Percentiles rank a stretch among this genome's conserved stretches.
Evolutionary conservation across 176 grass and related monocot genomes (phyloP).

Genomic region (Bothriochloa decipiens): DNA sequence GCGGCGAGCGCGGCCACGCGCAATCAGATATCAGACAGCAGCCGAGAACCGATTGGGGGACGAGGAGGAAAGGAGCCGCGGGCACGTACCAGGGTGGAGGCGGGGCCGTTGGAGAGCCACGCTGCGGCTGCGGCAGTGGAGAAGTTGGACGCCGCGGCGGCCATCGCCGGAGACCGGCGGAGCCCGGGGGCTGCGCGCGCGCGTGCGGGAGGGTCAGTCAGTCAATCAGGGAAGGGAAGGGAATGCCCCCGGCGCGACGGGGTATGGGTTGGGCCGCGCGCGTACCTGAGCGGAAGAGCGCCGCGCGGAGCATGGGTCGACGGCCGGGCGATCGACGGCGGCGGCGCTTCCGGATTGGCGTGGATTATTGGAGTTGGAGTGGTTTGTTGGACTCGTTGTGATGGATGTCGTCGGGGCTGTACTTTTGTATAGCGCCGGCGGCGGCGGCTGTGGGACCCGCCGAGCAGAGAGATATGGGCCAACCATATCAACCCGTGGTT

Average conservation of each 20-base stretch:
- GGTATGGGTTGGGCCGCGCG: too few relatives aligned
- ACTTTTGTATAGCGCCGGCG: slow-evolving; percentile 2
- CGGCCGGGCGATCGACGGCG: slow-evolving; percentile 4
- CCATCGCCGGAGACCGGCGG: slow-evolving; percentile 56
- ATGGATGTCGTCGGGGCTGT: neutral
- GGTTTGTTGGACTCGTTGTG: neutral
- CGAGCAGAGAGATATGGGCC: neutral
- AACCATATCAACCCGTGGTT: neutral
- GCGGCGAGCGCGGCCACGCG: neutral
- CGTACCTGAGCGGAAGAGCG: slow-evolving; percentile 52
- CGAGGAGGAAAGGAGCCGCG: neutral
- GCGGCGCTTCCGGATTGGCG: neutral
- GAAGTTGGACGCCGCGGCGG: slow-evolving; percentile 33
- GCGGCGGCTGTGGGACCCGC: neutral
- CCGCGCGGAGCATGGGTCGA: slow-evolving; percentile 43
- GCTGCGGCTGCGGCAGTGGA: slow-evolving; percentile 56
- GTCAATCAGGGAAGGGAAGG: neutral
- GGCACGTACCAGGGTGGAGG: slow-evolving; percentile 46
- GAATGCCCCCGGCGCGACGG: too few relatives aligned
- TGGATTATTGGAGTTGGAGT: neutral
- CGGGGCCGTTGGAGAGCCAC: slow-evolving; percentile 47
- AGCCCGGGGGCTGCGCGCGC: slow-evolving; percentile 56
- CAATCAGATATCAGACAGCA: neutral
- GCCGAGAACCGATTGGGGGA: neutral
- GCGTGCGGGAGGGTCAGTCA: neutral